A percentile compares a stretch with the other conserved stretches of the same genome.
Conservation (phyloP, 2,329 filamentous ascomycete genomes). For the Elsinoe arachidis region DNA sequence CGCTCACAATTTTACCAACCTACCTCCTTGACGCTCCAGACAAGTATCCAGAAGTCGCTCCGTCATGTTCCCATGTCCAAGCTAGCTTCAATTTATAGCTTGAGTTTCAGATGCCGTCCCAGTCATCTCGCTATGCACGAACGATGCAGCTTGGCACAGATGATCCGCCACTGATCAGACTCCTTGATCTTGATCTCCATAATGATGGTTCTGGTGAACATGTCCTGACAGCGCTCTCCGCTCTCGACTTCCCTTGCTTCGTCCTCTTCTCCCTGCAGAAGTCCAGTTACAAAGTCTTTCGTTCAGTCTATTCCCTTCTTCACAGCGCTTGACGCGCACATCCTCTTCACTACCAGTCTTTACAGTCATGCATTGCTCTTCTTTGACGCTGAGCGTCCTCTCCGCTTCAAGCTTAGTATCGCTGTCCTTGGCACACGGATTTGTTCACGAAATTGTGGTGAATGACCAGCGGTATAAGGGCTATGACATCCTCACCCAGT, state of each 20-base stretch:
- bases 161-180: neutral
- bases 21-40: no score
- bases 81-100: neutral
- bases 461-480: slow-evolving; percentile 40
- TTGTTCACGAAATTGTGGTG: slow-evolving; percentile 37
- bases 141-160: slow-evolving; percentile 8
- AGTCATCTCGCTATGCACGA: slow-evolving; percentile 7
- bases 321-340: neutral
- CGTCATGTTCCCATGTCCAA: no score
- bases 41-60: no score
- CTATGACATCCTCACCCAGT: slow-evolving; percentile 34
- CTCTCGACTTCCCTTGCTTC: neutral
- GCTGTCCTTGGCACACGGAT: slow-evolving; percentile 37
- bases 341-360: neutral
- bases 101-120: neutral
- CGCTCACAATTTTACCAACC: no score
- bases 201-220: neutral
- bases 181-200: neutral
- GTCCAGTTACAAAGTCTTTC: neutral
- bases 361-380: neutral
- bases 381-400: slow-evolving; percentile 2
- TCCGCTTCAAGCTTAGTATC: neutral
- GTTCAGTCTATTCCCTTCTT: neutral
- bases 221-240: neutral
- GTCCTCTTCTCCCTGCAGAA: neutral